A percentile compares a stretch with the other conserved stretches of the same genome.
phyloP scores from a whole-genome alignment of 1,284 basidiomycete genomes.

The Farysia itapuensis region DNA sequence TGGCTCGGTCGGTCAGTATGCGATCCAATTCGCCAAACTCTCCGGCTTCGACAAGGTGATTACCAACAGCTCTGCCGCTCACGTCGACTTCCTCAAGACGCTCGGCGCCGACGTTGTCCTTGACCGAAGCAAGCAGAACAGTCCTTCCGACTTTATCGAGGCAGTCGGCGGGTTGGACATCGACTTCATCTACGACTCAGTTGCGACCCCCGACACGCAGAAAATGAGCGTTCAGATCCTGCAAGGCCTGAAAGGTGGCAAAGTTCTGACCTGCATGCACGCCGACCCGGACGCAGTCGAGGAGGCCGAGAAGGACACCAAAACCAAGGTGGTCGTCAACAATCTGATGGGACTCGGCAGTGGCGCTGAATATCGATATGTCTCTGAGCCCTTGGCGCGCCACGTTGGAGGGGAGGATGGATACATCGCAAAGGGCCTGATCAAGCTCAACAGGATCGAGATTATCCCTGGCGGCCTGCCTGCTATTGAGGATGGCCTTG shows the following conservation, averaged over 20 bases:
- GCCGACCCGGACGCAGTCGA: slow-evolving; percentile 10
- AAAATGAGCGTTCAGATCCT: slow-evolving; percentile 33
- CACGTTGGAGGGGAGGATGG: slow-evolving; percentile 39
- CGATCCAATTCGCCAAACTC: slow-evolving; percentile 42
- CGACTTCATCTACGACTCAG: slow-evolving; percentile 36
- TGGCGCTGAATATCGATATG: slow-evolving; percentile 11
- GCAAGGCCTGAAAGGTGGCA: slow-evolving; percentile 12
- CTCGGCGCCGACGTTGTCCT: slow-evolving; percentile 36
- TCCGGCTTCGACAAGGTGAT: slow-evolving; percentile 41
- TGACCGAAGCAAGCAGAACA: slow-evolving; percentile 24
- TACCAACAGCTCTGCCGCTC: slow-evolving; percentile 27
- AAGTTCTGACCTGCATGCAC: slow-evolving; percentile 16
- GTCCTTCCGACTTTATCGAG: slow-evolving; percentile 6
- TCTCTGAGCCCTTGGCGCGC: slow-evolving; percentile 23
- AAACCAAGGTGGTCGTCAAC: slow-evolving; percentile 2
- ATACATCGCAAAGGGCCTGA: slow-evolving; percentile 27
- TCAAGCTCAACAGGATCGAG: slow-evolving; percentile 26
- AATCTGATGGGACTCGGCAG: slow-evolving; percentile 19
- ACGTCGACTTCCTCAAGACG: slow-evolving; percentile 25
- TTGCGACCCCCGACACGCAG: slow-evolving; percentile 29
- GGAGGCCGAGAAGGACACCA: not conserved
- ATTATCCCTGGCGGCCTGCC: slow-evolving; percentile 36
- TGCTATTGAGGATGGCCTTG: slow-evolving; percentile 31
- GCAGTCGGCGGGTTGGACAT: slow-evolving; percentile 3
- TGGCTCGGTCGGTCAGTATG: slow-evolving; percentile 44